Conservation (phyloP, 768 basidiomycete species). For the Glaciozyma antarctica region DNA sequence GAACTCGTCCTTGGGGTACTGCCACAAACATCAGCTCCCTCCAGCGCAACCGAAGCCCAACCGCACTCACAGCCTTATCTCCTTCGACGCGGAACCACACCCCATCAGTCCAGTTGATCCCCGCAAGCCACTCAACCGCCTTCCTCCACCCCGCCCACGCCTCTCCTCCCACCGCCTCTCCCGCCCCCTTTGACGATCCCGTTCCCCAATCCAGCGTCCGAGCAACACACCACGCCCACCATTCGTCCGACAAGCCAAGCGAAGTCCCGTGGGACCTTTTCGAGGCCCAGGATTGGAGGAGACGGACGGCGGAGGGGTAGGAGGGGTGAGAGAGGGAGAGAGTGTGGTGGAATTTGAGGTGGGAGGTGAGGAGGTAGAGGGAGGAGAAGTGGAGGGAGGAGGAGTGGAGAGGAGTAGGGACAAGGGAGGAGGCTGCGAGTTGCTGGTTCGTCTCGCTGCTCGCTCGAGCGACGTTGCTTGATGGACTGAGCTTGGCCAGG, state of each 20-base stretch:
- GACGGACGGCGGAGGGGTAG: conserved; percentile 62
- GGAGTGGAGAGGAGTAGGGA: conserved; percentile 62
- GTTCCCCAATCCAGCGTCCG: conserved; percentile 18
- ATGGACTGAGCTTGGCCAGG: conserved; percentile 54
- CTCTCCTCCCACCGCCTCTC: conserved; percentile 24
- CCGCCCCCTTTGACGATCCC: conserved; percentile 5
- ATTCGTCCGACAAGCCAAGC: conserved; percentile 32
- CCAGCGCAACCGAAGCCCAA: conserved; percentile 1
- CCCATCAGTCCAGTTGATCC: conserved; percentile 28
- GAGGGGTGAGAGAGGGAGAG: conserved; percentile 49
- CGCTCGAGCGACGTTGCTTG: conserved; percentile 57
- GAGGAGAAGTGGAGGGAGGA: conserved; percentile 58
- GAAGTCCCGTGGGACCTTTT: conserved; percentile 53
- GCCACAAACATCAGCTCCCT: not conserved
- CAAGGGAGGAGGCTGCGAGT: conserved; percentile 31
- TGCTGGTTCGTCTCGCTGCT: conserved; percentile 35
- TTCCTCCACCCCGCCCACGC: conserved; percentile 31
- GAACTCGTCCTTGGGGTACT: conserved; percentile 34
- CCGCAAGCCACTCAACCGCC: conserved; percentile 29
- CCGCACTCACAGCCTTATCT: conserved; percentile 9
- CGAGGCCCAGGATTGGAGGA: conserved; percentile 82
- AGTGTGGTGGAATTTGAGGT: conserved; percentile 51
- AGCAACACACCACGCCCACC: conserved; percentile 28
- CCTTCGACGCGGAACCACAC: conserved; percentile 18
- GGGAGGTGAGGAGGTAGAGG: conserved; percentile 40